phyloP scores from a whole-genome alignment of 202 grass and related monocot genomes.

The Zoysia matrella region DNA sequence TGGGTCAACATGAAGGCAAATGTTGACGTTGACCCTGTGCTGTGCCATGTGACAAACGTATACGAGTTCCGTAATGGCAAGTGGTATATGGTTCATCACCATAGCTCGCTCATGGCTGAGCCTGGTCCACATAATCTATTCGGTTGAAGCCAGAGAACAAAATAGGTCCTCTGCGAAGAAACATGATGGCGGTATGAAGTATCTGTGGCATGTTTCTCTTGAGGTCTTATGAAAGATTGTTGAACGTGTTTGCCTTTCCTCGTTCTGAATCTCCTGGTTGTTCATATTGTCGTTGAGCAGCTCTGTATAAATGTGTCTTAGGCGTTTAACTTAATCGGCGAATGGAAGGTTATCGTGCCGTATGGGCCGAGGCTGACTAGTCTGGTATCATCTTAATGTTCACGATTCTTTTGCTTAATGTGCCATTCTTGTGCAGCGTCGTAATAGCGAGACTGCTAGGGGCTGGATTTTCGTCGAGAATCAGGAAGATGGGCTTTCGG shows the following conservation, averaged over 20 bases:
- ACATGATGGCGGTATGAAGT: background rate
- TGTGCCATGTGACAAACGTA: conserved; percentile 83
- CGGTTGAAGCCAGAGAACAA: conserved; percentile 53
- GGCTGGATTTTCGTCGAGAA: no score
- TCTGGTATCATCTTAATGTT: no score
- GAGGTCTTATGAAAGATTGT: conserved; percentile 42
- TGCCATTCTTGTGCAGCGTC: no score
- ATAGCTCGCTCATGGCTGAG: conserved; percentile 13
- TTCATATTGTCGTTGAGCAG: conserved; percentile 25
- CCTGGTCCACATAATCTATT: conserved; percentile 64
- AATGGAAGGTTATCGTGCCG: conserved; percentile 38
- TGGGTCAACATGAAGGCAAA: conserved; percentile 2
- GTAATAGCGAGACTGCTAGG: no score
- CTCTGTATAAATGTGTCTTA: conserved; percentile 64
- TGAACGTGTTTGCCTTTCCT: conserved; percentile 31
- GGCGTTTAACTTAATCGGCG: conserved; percentile 35
- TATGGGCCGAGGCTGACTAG: conserved; percentile 10
- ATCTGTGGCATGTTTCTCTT: conserved; percentile 12
- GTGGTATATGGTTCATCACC: conserved; percentile 97
- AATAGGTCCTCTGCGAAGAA: background rate
- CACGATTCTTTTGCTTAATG: no score
- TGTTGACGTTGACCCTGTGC: conserved; percentile 57
- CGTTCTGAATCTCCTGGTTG: conserved; percentile 30
- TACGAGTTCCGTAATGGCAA: conserved; percentile 71
- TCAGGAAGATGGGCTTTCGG: no score